These are phyloP conservation scores for Coriaria nepalensis DNA, from an alignment of 306 rosid genomes.

Conservation along the genomic window DNA sequence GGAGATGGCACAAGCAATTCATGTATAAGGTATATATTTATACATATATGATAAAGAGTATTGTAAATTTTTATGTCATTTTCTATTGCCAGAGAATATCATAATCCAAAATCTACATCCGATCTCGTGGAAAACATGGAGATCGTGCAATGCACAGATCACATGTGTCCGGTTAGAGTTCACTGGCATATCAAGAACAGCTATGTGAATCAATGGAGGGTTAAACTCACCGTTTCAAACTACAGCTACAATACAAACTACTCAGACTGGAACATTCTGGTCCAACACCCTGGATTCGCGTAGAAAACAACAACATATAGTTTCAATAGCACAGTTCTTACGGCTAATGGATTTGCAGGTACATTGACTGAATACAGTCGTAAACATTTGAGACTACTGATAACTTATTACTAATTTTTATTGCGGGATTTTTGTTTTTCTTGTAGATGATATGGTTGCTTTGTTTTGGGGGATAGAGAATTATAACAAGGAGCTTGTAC, in stretches of 20 bases:
- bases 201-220: slow-evolving; percentile 58
- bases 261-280: slow-evolving; percentile 62
- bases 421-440: slow-evolving; percentile 7
- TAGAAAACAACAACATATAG: slow-evolving; percentile 33
- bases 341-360: slow-evolving; percentile 40
- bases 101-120: slow-evolving; percentile 3
- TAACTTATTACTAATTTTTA: too few species aligned
- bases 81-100: slow-evolving; percentile 21
- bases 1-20: slow-evolving; percentile 20
- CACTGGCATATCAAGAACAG: slow-evolving; percentile 74
- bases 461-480: slow-evolving; percentile 65
- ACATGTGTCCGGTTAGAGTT: slow-evolving; percentile 71
- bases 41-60: too few species aligned
- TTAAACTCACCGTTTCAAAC: slow-evolving; percentile 70
- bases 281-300: slow-evolving; percentile 58
- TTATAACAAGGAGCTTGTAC: slow-evolving; percentile 38
- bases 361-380: background rate
- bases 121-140: slow-evolving; percentile 1
- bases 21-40: slow-evolving; percentile 36
- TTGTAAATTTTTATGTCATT: too few species aligned
- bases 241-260: slow-evolving; percentile 39
- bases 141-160: slow-evolving; percentile 40
- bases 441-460: slow-evolving; percentile 48
- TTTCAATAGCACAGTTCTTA: slow-evolving; percentile 53
- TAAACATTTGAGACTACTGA: too few species aligned